A percentile compares a stretch with the other conserved stretches of the same genome.
phyloP scores from a whole-genome alignment of 345 rosid species.

The Viola odorata region DNA sequence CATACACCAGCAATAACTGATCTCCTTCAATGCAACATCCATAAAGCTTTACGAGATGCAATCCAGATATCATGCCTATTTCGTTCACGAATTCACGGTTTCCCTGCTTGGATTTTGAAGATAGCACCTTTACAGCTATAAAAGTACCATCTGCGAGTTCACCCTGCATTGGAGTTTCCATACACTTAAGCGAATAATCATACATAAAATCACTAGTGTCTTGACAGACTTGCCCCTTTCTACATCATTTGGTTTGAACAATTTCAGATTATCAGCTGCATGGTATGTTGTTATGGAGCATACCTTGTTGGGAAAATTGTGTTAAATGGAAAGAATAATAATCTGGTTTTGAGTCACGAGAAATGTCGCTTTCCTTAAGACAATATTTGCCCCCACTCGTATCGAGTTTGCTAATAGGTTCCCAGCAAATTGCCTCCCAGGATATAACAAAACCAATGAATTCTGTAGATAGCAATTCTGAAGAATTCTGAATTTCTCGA shows the following conservation, averaged over 20 bases:
- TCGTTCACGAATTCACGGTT: slow-evolving; percentile 62
- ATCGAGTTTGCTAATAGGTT: too few relatives aligned
- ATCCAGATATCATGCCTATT: slow-evolving; percentile 67
- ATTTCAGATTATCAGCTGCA: too few relatives aligned
- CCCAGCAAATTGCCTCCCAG: too few relatives aligned
- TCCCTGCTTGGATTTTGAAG: slow-evolving; percentile 70
- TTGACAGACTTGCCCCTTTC: neutral
- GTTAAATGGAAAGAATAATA: too few relatives aligned
- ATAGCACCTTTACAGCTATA: slow-evolving; percentile 66
- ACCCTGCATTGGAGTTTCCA: slow-evolving; percentile 37
- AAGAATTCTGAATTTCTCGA: too few relatives aligned
- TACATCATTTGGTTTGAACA: neutral
- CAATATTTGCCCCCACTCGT: too few relatives aligned
- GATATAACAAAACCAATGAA: too few relatives aligned
- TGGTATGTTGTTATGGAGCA: too few relatives aligned
- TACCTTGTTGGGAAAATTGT: too few relatives aligned
- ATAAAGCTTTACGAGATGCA: slow-evolving; percentile 56
- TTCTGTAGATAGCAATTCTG: too few relatives aligned
- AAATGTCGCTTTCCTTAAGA: too few relatives aligned
- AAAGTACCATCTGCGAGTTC: slow-evolving; percentile 41
- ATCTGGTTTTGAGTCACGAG: too few relatives aligned
- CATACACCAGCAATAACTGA: slow-evolving; percentile 53
- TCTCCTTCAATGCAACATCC: slow-evolving; percentile 69
- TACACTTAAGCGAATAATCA: slow-evolving; percentile 1
- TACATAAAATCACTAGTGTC: neutral